Base-by-base conservation (phyloP, 257 asterid species). In the Agastache rugosa region DNA sequence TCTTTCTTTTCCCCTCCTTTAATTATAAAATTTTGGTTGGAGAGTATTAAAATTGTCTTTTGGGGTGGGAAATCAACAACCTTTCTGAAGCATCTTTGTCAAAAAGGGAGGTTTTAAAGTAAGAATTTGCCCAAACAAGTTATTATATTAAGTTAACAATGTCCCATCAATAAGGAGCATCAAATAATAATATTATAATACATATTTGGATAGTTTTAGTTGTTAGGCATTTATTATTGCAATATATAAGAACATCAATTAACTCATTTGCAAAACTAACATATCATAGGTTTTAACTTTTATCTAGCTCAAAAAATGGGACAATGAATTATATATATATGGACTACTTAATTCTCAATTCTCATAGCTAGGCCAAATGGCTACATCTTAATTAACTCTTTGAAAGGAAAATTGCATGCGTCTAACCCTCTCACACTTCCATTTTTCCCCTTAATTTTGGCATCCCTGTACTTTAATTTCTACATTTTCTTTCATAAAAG, bases 71-170 rank as follows among this genome's bases (percentile, higher is more conserved):
- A 80, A 66, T 73, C 68, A 80, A 61, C 67, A 68, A 74, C 62
- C 37, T 59, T 74, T 77, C 75, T 50, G 75, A 75, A 78, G 80
- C 82, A 72, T 72, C 78, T 80, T 68, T 75, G 83, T 60, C 60
- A 71, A 71, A 74, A 74, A 20, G 34, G 53, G 62, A 15, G 17
- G 29, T 63, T 39, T 60, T 69, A 74, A 71, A 80, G 75, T 71
- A 47, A 51, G 80, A 81, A 77, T 81, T 69, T 69, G 35, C 65
- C 45, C 31, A 34, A 67, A 63, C 79, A 61, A 67, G 59, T 23
- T 39, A 75, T 23, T 48, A 50, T 4, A 20, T 53, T 25, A 60
- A 16, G 39, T 37, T n/a, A 62, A 27, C 22, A 48, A 50, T 22
- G 54, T 39, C 66, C 67, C 66, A 50, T 69, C 41, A 42, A 23